These are phyloP conservation scores for Penicillium capsulatum DNA, from an alignment of 2,329 filamentous ascomycete genomes.

Conservation along the genomic window DNA sequence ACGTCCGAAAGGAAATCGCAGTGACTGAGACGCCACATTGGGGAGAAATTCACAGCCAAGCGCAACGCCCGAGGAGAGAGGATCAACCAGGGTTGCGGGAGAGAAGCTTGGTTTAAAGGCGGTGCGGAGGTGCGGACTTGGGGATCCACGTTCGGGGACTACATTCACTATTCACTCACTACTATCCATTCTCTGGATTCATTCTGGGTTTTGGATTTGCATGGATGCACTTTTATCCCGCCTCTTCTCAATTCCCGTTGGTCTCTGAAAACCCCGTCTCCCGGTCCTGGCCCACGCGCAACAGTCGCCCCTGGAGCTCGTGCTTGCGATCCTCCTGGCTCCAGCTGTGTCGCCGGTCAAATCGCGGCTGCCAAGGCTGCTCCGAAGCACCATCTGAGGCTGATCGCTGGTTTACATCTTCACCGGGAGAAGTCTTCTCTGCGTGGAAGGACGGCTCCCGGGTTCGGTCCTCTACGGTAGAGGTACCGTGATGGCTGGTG, in stretches of 20 bases:
- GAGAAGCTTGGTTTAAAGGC: slow-evolving; percentile 17
- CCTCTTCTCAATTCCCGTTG: no score
- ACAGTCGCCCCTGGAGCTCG: slow-evolving; percentile 44
- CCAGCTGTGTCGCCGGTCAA: slow-evolving; percentile 35
- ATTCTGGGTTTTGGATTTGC: no score
- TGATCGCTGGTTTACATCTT: neutral
- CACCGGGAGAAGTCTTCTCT: neutral
- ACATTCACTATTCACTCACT: no score
- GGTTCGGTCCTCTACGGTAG: slow-evolving; percentile 4
- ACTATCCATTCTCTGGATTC: no score
- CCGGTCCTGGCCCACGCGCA: slow-evolving; percentile 40
- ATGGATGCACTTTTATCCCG: no score
- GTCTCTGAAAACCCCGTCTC: slow-evolving; percentile 56
- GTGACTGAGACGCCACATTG: slow-evolving; percentile 41
- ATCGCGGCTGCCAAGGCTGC: slow-evolving; percentile 28
- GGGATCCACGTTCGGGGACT: neutral
- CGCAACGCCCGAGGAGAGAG: no score
- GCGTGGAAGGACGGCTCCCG: slow-evolving; percentile 9
- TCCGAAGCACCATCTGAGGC: neutral
- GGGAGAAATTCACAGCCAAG: no score
- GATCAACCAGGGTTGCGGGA: neutral
- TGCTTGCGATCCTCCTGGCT: slow-evolving; percentile 55
- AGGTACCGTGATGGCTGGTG: slow-evolving; percentile 7
- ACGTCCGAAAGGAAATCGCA: slow-evolving; percentile 34
- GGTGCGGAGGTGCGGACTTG: slow-evolving; percentile 19